phyloP scores from a whole-genome alignment of 176 grass and related monocot genomes.

The Eragrostis nindensis region DNA sequence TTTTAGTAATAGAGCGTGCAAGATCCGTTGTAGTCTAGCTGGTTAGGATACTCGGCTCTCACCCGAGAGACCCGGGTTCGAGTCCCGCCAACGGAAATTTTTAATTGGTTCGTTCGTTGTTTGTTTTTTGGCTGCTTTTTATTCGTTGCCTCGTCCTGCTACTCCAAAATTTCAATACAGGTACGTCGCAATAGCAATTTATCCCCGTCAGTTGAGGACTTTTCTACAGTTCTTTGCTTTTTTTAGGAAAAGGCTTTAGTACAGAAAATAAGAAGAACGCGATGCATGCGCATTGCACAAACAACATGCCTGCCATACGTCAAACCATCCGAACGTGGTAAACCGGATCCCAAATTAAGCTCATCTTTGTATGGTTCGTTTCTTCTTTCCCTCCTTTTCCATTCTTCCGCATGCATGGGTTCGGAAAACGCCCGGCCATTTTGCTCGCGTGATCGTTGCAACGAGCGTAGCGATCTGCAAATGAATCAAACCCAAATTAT shows the following conservation, averaged over 20 bases:
- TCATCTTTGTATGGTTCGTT: constrained; percentile 28
- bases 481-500: not conserved
- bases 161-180: constrained; percentile 2
- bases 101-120: not conserved
- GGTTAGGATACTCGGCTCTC: constrained; percentile 94
- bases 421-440: not conserved
- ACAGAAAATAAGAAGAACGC: no score
- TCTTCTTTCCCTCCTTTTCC: not conserved
- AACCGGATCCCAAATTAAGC: constrained; percentile 4
- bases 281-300: no score
- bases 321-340: constrained; percentile 18
- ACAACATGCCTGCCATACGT: constrained; percentile 3
- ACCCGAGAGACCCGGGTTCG: constrained; percentile 78
- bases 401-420: not conserved
- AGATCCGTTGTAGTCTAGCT: no score
- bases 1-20: no score
- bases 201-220: constrained; percentile 26
- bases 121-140: no score
- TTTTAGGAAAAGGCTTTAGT: no score
- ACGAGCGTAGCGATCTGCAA: not conserved
- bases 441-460: not conserved
- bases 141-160: no score
- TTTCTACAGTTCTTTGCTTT: no score
- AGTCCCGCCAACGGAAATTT: constrained; percentile 77
- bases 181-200: not conserved